These are phyloP conservation scores for Lepidopterella palustris DNA, from an alignment of 495 filamentous ascomycete genomes.

Conservation along the genomic window DNA sequence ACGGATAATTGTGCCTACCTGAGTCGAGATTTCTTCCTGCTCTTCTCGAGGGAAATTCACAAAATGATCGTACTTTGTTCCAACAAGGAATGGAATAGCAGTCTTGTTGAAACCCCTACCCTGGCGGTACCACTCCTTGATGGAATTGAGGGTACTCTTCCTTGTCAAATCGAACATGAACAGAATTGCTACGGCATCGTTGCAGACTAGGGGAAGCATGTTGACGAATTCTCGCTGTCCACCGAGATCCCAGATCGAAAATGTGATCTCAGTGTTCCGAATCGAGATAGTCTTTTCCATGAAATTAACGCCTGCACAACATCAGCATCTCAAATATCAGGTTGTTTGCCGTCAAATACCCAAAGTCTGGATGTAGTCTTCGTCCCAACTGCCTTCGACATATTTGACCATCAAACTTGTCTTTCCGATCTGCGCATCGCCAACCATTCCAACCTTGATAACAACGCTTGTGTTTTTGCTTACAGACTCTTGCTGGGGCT, in stretches of 20 bases:
- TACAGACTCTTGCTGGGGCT: slow-evolving; percentile 40
- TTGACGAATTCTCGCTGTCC: slow-evolving; percentile 98
- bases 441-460: slow-evolving; percentile 99
- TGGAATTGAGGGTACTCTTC: slow-evolving; percentile 96
- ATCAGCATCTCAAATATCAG: not conserved
- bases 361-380: slow-evolving; percentile 98
- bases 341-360: slow-evolving; percentile 45
- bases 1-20: slow-evolving; percentile 48
- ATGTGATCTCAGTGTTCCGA: slow-evolving; percentile 99
- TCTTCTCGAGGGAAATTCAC: slow-evolving; percentile 96
- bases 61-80: slow-evolving; percentile 98
- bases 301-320: slow-evolving; percentile 78
- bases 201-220: slow-evolving; percentile 97
- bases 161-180: slow-evolving; percentile 99
- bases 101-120: slow-evolving; percentile 99
- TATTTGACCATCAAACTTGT: slow-evolving; percentile 99
- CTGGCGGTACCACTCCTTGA: slow-evolving; percentile 99
- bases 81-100: slow-evolving; percentile 91
- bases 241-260: slow-evolving; percentile 98
- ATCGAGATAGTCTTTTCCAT: slow-evolving; percentile 99
- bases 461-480: slow-evolving; percentile 78
- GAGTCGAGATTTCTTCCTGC: slow-evolving; percentile 95
- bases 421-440: slow-evolving; percentile 98
- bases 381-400: slow-evolving; percentile 97
- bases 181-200: slow-evolving; percentile 94